Evolutionary conservation across 129 eudicot species (phyloP).

Genomic region (Chrysanthemum seticuspe): DNA sequence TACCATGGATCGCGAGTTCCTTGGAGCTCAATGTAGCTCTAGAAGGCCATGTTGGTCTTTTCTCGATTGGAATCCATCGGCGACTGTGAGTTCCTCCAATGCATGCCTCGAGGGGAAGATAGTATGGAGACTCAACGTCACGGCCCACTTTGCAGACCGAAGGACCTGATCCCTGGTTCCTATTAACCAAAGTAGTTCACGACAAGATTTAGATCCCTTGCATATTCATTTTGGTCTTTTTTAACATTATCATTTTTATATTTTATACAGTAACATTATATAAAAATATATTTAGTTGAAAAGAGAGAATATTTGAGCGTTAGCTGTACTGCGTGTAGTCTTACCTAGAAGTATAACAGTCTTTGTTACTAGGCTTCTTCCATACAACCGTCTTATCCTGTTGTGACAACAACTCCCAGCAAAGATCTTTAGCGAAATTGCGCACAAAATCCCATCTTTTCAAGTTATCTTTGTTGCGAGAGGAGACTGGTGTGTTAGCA

Average conservation of each 20-base stretch:
- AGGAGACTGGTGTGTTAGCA: constrained; percentile 59
- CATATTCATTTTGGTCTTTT: not conserved
- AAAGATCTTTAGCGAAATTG: constrained; percentile 55
- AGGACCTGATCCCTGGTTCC: constrained; percentile 61
- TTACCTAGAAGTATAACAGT: constrained; percentile 80
- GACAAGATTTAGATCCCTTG: constrained; percentile 15
- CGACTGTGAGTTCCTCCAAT: constrained; percentile 91
- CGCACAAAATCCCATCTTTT: constrained; percentile 76
- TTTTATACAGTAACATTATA: too few relatives aligned
- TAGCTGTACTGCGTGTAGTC: constrained; percentile 4
- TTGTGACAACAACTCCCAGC: constrained; percentile 87
- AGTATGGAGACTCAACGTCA: constrained; percentile 92
- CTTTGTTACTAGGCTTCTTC: constrained; percentile 72
- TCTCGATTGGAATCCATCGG: constrained; percentile 84
- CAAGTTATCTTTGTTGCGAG: constrained; percentile 64
- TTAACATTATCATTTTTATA: not conserved
- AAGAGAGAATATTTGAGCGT: too few relatives aligned
- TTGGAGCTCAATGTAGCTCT: constrained; percentile 51
- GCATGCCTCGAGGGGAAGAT: constrained; percentile 77
- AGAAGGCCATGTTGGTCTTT: constrained; percentile 87
- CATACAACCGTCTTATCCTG: constrained; percentile 94
- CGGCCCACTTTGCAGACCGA: constrained; percentile 63
- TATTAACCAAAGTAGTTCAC: constrained; percentile 30
- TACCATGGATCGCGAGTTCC: constrained; percentile 74
- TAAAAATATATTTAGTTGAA: too few relatives aligned